Percentiles rank a stretch among this genome's conserved stretches.
phyloP scores from a whole-genome alignment of 345 rosid species.

The Hypericum perforatum region DNA sequence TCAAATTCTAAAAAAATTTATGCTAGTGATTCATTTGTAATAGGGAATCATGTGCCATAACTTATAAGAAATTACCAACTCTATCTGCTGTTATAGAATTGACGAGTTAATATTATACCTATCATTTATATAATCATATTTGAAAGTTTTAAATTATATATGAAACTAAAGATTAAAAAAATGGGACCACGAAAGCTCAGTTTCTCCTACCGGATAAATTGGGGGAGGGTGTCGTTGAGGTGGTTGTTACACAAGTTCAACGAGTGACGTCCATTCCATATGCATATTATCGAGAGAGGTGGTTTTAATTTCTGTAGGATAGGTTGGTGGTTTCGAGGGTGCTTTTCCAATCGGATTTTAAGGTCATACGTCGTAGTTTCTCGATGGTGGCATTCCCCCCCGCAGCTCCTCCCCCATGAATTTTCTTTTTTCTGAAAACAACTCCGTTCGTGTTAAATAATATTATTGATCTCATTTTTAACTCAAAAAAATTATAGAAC shows the following conservation, averaged over 20 bases:
- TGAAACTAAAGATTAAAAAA: no score
- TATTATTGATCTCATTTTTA: neutral
- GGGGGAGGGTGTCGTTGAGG: slow-evolving; percentile 30
- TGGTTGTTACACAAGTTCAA: slow-evolving; percentile 39
- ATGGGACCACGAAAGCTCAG: slow-evolving; percentile 36
- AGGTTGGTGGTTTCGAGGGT: slow-evolving; percentile 36
- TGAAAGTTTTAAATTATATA: neutral
- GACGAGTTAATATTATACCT: neutral
- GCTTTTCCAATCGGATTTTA: slow-evolving; percentile 43
- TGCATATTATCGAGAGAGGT: neutral
- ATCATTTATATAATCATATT: neutral
- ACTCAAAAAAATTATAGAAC: no score
- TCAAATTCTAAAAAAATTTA: no score
- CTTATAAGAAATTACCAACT: no score
- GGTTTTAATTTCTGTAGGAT: neutral
- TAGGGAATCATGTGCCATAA: no score
- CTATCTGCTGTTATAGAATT: no score
- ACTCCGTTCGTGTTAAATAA: neutral
- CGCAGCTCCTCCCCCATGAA: slow-evolving; percentile 5
- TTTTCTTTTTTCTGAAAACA: slow-evolving; percentile 11
- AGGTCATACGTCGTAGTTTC: slow-evolving; percentile 55
- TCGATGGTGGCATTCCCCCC: slow-evolving; percentile 44
- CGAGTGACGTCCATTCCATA: slow-evolving; percentile 13
- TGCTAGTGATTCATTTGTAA: no score
- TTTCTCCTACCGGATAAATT: slow-evolving; percentile 42